These are phyloP conservation scores for Skeletonema potamos DNA, from an alignment of 108 stramenopile genomes.

Conservation along the genomic window DNA sequence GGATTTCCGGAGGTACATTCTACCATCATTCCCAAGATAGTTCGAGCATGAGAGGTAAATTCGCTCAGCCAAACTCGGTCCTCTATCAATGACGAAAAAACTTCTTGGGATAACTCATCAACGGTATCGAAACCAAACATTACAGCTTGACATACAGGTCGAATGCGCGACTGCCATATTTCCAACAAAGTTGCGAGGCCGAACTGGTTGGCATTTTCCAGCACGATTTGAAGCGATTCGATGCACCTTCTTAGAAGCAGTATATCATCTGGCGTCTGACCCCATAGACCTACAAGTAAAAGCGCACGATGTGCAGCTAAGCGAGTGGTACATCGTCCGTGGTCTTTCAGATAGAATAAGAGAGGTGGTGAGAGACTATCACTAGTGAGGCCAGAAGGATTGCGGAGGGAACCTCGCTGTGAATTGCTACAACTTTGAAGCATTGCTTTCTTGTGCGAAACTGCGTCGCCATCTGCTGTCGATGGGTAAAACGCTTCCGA, in stretches of 20 bases:
- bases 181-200: conserved; percentile 49
- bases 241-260: conserved; percentile 46
- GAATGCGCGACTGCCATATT: conserved; percentile 66
- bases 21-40: conserved; percentile 19
- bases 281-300: conserved; percentile 61
- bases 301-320: conserved; percentile 76
- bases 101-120: conserved; percentile 59
- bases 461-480: conserved; percentile 51
- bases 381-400: conserved; percentile 35
- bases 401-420: conserved; percentile 10
- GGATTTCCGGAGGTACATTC: conserved; percentile 9
- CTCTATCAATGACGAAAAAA: conserved; percentile 56
- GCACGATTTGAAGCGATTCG: conserved; percentile 50
- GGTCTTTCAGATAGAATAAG: conserved; percentile 42
- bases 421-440: conserved; percentile 35
- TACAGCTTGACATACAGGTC: conserved; percentile 66
- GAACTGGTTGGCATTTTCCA: conserved; percentile 33
- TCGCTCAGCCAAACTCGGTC: conserved; percentile 51
- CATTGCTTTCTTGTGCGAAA: conserved; percentile 14
- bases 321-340: conserved; percentile 29
- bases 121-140: conserved; percentile 78
- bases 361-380: conserved; percentile 30
- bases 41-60: conserved; percentile 36
- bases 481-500: conserved; percentile 68
- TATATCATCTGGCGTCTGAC: conserved; percentile 50